Conservation (phyloP, 805 yeast species). For the Nakazawaea holstii region DNA sequence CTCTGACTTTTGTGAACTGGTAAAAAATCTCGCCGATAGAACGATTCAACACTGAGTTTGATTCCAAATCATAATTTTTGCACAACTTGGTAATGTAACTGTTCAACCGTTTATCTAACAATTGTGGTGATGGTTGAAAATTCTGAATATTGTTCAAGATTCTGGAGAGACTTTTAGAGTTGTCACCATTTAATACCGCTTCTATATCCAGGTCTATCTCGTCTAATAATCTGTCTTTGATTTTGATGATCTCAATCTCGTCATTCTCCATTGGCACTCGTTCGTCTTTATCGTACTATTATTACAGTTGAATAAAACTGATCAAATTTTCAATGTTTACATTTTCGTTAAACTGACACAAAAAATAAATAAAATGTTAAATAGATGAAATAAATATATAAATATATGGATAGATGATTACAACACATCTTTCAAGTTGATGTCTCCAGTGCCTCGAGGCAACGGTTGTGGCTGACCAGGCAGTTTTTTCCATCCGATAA, state of each 20-base stretch:
- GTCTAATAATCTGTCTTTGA: slow-evolving; percentile 1
- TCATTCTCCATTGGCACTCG: slow-evolving; percentile 4
- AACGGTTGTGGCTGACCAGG: slow-evolving; percentile 67
- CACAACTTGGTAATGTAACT: slow-evolving; percentile 27
- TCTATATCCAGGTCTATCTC: background rate
- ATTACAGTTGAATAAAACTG: no score
- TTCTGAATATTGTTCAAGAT: slow-evolving; percentile 31
- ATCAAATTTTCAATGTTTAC: no score
- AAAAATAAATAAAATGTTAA: slow-evolving; percentile 13
- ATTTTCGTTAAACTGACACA: background rate
- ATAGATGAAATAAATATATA: background rate
- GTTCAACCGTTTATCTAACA: slow-evolving; percentile 38
- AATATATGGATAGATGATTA: slow-evolving; percentile 2
- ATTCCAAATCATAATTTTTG: slow-evolving; percentile 18
- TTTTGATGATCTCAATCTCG: slow-evolving; percentile 5
- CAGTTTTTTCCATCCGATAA: slow-evolving; percentile 82
- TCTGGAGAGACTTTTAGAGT: background rate
- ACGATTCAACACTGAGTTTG: slow-evolving; percentile 8
- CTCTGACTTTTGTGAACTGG: slow-evolving; percentile 58
- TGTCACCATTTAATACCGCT: background rate
- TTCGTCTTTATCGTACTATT: no score
- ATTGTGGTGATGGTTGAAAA: slow-evolving; percentile 49
- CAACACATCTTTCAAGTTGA: slow-evolving; percentile 61
- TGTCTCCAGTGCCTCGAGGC: slow-evolving; percentile 65
- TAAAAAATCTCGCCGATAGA: slow-evolving; percentile 40